Evolutionary conservation across 2,329 filamentous ascomycete genomes (phyloP), one percentile per base, ranked within the genome.

Genomic region (Ophidiomyces ophidiicola): DNA sequence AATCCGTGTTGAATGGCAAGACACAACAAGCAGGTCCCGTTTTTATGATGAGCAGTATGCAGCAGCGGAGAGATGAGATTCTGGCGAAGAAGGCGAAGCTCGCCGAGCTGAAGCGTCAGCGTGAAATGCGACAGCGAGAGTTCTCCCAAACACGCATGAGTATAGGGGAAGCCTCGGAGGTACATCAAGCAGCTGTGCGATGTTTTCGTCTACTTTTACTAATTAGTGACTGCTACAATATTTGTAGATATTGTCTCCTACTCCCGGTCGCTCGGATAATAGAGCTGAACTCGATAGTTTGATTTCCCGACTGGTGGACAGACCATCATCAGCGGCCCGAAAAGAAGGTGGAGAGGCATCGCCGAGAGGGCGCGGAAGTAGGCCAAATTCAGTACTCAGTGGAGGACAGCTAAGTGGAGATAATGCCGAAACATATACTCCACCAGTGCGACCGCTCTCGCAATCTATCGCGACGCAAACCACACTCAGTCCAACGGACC

Each of bases 61-160:
- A 77, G 59, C 68, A 87, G 71, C 81, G 87, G 53, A 82, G 85
- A 68, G 86, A 94, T 69, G 90, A 98, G 69, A 94, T 98, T 51
- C 70, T 90, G 53, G 87, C 86, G 51, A 98, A 98, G 68, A 88
- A 84, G 70, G 88, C 87, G 47, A 94, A 90, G 70, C 84, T 98
- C 53, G 87, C 84, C 35, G 90, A 96, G 71, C 74, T 98, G 49
- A 94, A 94, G 68, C 77, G 83, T 46, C 86, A 94, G 66, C 76
- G 90, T 52, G 86, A 92, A 60, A 67, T 88, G 51, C 75, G 87
- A 44, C 76, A 83, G 48, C 82, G 74, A 57, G 83, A 92, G 58
- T 77, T 82, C 51, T 75, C 71, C 44, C 73, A 72, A 46, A 76
- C 69, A 50, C 76, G 85, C 50, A 73, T 78, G 54, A 82, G 77